These are phyloP conservation scores for Sporothrix euskadiensis DNA, from an alignment of 2,329 filamentous ascomycete genomes.

Conservation along the genomic window DNA sequence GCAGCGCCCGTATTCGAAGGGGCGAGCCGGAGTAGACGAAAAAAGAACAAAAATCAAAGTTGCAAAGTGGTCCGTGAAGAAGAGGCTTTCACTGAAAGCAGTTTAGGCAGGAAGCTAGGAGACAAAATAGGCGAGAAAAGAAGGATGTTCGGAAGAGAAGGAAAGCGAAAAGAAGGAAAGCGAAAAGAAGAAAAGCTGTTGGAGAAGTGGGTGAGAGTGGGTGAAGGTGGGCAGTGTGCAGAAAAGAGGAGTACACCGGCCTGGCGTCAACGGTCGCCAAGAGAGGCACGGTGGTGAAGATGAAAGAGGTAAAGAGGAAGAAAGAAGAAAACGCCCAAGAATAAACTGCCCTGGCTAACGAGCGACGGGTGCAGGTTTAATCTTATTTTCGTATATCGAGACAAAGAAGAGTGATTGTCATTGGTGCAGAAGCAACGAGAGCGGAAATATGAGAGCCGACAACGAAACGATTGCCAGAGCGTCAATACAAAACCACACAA, in stretches of 20 bases:
- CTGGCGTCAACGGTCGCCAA: conserved; percentile 11
- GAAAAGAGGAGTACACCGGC: background rate
- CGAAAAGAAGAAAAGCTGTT: background rate
- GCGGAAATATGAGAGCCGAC: background rate
- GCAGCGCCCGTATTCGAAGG: background rate
- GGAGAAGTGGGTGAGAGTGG: background rate
- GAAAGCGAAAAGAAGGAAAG: background rate
- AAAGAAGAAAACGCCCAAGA: background rate
- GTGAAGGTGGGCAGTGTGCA: background rate
- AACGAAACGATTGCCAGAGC: background rate
- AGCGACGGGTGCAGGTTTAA: no score
- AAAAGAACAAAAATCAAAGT: background rate
- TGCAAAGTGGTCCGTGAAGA: background rate
- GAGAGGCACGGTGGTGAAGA: background rate
- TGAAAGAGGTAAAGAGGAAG: background rate
- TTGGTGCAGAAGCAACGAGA: no score
- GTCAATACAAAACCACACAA: background rate
- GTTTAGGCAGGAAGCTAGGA: background rate
- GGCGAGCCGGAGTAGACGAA: background rate
- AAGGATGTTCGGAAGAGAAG: background rate
- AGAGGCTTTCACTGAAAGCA: background rate
- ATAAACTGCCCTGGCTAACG: background rate
- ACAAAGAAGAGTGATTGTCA: no score
- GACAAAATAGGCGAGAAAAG: background rate
- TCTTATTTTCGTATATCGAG: no score